Conservation (phyloP, 202 grass and related monocot genomes). For the Bolboschoenoplectus hybrid region DNA sequence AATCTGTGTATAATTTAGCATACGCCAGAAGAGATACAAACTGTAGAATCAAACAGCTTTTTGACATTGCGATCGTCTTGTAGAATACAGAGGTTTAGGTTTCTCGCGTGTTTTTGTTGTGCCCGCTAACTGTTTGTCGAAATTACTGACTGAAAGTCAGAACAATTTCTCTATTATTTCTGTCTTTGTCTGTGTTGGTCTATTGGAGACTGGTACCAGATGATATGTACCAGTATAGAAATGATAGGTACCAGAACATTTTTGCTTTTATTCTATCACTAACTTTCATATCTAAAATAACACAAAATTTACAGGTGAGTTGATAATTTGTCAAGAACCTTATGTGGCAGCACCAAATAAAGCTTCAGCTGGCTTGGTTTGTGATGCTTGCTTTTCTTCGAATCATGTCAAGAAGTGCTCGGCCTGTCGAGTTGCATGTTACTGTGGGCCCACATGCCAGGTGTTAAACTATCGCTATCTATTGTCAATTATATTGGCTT, state of each 20-base stretch:
- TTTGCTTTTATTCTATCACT: background rate
- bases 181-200: background rate
- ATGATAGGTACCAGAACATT: background rate
- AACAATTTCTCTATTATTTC: background rate
- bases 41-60: background rate
- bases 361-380: conserved; percentile 48
- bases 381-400: conserved; percentile 69
- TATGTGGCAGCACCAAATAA: conserved; percentile 65
- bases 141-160: conserved; percentile 35
- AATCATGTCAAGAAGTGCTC: conserved; percentile 75
- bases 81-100: background rate
- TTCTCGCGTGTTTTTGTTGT: background rate
- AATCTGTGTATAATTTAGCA: background rate
- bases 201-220: conserved; percentile 4
- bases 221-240: background rate
- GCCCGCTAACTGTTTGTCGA: conserved; percentile 47
- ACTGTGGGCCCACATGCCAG: conserved; percentile 76
- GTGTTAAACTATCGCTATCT: conserved; percentile 40
- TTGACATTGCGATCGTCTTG: background rate
- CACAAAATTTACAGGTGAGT: conserved; percentile 56
- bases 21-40: background rate
- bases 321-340: conserved; percentile 74
- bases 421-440: conserved; percentile 68
- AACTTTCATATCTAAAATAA: background rate
- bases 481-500: background rate